Conservation (phyloP, 1,139 yeast genomes). For the Yamadazyma sp. region DNA sequence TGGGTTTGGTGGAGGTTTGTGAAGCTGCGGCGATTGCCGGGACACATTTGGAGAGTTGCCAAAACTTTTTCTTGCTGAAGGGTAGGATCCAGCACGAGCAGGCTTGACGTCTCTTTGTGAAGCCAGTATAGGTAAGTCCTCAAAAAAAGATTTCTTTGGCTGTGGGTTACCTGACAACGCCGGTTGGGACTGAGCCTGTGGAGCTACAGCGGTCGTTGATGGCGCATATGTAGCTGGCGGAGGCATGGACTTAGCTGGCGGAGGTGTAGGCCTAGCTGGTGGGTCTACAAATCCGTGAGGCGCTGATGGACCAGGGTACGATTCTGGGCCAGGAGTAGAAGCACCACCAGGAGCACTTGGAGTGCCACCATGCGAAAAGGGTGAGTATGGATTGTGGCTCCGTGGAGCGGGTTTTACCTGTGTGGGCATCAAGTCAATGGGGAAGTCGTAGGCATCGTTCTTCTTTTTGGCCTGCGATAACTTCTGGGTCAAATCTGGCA, state of each 20-base stretch:
- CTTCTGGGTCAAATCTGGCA: conserved; percentile 20
- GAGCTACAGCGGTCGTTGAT: too few relatives aligned
- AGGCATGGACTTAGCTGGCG: conserved; percentile 1
- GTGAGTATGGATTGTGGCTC: conserved; percentile 23
- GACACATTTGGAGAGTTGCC: background rate
- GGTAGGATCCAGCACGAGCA: conserved; percentile 27
- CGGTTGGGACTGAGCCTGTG: conserved; percentile 1
- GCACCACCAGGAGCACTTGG: conserved; percentile 17
- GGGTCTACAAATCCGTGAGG: background rate
- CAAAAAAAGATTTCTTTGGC: conserved; percentile 48
- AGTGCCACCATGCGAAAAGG: conserved; percentile 11
- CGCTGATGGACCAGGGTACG: conserved; percentile 2
- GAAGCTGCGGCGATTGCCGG: conserved; percentile 1
- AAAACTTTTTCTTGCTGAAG: conserved; percentile 5
- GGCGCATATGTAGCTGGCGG: conserved; percentile 2
- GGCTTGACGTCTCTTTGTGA: conserved; percentile 24
- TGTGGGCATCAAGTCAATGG: conserved; percentile 53
- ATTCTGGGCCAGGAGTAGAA: too few relatives aligned
- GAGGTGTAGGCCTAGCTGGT: too few relatives aligned
- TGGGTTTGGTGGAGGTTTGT: background rate
- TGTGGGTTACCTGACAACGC: conserved; percentile 6
- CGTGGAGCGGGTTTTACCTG: conserved; percentile 37
- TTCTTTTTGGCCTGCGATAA: conserved; percentile 52
- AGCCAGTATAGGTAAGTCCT: conserved; percentile 47
- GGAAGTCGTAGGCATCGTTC: conserved; percentile 80